These are phyloP conservation scores for Prunus yedoensis DNA, from an alignment of 331 rosid species.

Conservation along the genomic window DNA sequence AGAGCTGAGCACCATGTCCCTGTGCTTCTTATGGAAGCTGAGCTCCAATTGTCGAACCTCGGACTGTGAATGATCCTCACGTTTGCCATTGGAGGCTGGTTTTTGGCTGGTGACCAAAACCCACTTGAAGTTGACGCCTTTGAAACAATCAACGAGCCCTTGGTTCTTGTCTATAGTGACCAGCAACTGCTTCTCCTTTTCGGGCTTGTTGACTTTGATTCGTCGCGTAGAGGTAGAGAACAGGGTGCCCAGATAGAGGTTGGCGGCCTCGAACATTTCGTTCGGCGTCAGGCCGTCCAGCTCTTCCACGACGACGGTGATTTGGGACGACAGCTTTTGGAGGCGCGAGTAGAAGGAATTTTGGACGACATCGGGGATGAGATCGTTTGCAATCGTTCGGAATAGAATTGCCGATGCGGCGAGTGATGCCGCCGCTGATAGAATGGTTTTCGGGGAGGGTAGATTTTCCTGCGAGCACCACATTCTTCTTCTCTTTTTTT, in stretches of 20 bases:
- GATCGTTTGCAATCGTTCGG: constrained; percentile 33
- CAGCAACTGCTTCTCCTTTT: constrained; percentile 33
- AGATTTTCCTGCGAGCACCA: constrained; percentile 24
- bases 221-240: constrained; percentile 16
- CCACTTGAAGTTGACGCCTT: constrained; percentile 53
- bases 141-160: constrained; percentile 37
- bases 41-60: constrained; percentile 49
- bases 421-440: constrained; percentile 44
- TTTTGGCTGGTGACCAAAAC: constrained; percentile 31
- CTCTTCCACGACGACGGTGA: constrained; percentile 49
- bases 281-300: constrained; percentile 44
- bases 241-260: constrained; percentile 42
- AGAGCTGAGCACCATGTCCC: constrained; percentile 37
- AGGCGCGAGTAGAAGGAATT: constrained; percentile 25
- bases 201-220: constrained; percentile 43
- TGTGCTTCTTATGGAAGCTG: constrained; percentile 44
- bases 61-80: constrained; percentile 2
- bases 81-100: not conserved
- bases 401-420: constrained; percentile 42
- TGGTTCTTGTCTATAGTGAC: constrained; percentile 42
- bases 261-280: constrained; percentile 50
- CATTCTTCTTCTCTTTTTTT: not conserved
- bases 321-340: constrained; percentile 33
- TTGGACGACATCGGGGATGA: constrained; percentile 36
- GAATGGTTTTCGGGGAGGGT: constrained; percentile 27